These are phyloP conservation scores for Cladosporium phlei DNA, from an alignment of 2,329 filamentous ascomycete species.

Conservation along the genomic window DNA sequence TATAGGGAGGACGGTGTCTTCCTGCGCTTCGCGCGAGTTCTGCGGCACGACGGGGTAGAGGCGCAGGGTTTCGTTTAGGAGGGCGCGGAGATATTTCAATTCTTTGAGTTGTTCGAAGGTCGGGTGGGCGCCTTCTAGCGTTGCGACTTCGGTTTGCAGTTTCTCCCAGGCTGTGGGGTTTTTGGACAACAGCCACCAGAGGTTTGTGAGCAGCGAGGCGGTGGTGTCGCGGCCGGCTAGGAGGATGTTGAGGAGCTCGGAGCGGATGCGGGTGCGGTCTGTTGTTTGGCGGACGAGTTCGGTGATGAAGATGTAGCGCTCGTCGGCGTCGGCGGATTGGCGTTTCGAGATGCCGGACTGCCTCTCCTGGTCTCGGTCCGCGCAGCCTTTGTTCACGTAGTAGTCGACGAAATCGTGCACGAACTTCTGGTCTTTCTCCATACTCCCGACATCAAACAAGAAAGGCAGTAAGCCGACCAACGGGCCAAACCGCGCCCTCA, in stretches of 20 bases:
- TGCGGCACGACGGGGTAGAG: slow-evolving; percentile 74
- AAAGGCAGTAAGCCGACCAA: slow-evolving; percentile 20
- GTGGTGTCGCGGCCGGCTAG: slow-evolving; percentile 53
- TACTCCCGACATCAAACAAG: not conserved
- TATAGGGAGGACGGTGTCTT: slow-evolving; percentile 68
- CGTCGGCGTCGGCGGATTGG: too few relatives aligned
- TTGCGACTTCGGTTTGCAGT: slow-evolving; percentile 28
- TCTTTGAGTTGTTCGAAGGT: slow-evolving; percentile 33
- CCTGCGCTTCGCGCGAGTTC: slow-evolving; percentile 68
- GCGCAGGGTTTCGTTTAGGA: slow-evolving; percentile 73
- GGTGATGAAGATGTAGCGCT: slow-evolving; percentile 47
- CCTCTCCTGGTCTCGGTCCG: slow-evolving; percentile 27
- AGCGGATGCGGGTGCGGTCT: slow-evolving; percentile 45
- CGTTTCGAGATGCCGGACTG: slow-evolving; percentile 28
- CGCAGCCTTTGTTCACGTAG: slow-evolving; percentile 44
- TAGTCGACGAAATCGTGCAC: slow-evolving; percentile 46
- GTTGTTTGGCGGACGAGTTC: slow-evolving; percentile 43
- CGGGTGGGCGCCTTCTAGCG: slow-evolving; percentile 36
- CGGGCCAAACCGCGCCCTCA: slow-evolving; percentile 22
- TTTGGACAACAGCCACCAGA: slow-evolving; percentile 35
- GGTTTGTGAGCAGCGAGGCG: slow-evolving; percentile 46
- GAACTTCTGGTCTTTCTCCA: slow-evolving; percentile 34
- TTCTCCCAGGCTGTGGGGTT: slow-evolving; percentile 28
- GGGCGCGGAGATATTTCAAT: slow-evolving; percentile 45
- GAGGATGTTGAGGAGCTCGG: slow-evolving; percentile 48